Base-by-base conservation (phyloP, 2,329 filamentous ascomycete genomes). In the Pyricularia pennisetigena region DNA sequence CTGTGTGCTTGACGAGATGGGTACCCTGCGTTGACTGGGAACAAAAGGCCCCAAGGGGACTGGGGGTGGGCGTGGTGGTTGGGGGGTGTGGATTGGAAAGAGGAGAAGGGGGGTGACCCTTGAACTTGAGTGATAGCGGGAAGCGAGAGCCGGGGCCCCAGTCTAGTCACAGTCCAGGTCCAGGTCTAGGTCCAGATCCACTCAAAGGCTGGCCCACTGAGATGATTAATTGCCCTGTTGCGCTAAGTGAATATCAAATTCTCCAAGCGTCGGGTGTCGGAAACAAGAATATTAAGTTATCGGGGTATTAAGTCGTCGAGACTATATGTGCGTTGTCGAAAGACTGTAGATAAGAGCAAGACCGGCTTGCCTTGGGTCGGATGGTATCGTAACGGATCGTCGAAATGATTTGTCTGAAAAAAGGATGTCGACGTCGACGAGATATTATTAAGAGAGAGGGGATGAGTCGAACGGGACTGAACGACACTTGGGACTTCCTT, bases 311-410 rank as follows among this genome's bases (percentile, higher is more conserved):
- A 67, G 64, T 66, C 64, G 64, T 66, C 64, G 64, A 66, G 64
- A 66, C 64, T 54, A 26, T 66, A 41, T 20, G 32, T 54, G 32
- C 26, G 23, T 63, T 63, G 59, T 66, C 67, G 65, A 63, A 30
- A 29, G 12, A 26, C 14, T 32, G 73, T 71, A 68, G 63, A 68
- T 63, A 35, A 28, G n/a, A 83, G 83, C 84, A 86, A 87, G 85
- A 79, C 85, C 85, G 76, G 85, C 84, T 87, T 86, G 84, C 82
- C 59, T 64, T 64, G 67, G 59, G 32, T 66, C 64, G 64, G 64
- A 59, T 12, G 23, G 54, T 24, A 35, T 67, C 24, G 57, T 63
- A 20, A 30, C 23, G 57, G 54, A 59, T 67, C 65, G 65, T 67
- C 65, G 41, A 57, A 12, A 29, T 35, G 35, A 59, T 10, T 28